These are phyloP conservation scores for Suillus subalutaceus DNA, from an alignment of 768 basidiomycete species.

Conservation along the genomic window DNA sequence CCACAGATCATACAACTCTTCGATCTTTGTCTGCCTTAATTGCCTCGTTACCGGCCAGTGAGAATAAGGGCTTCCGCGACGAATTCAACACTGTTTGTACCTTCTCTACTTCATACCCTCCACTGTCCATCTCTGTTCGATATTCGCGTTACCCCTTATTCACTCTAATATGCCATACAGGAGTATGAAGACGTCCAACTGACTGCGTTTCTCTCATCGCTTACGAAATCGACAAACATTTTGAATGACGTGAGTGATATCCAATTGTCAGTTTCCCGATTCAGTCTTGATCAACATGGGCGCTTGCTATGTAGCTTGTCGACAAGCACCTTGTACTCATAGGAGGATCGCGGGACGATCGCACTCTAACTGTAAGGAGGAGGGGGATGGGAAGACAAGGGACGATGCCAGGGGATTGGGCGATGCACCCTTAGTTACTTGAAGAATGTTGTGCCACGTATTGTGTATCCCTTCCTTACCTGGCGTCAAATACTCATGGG, in stretches of 20 bases:
- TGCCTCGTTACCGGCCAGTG: constrained; percentile 85
- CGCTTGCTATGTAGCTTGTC: constrained; percentile 52
- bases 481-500: background rate
- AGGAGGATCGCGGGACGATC: constrained; percentile 57
- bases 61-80: constrained; percentile 78
- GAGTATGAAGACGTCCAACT: constrained; percentile 97
- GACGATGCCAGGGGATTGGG: constrained; percentile 56
- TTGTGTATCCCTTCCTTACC: background rate
- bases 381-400: constrained; percentile 49
- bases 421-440: constrained; percentile 43
- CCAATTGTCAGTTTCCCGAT: constrained; percentile 8
- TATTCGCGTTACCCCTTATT: constrained; percentile 5
- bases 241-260: constrained; percentile 80
- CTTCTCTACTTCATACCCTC: background rate
- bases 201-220: constrained; percentile 81
- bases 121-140: too few species aligned
- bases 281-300: constrained; percentile 17
- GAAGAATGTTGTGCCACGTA: background rate
- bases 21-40: constrained; percentile 86
- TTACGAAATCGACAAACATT: constrained; percentile 87
- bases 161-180: constrained; percentile 40
- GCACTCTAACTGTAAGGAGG: constrained; percentile 48
- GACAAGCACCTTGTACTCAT: constrained; percentile 74
- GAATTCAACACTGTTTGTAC: constrained; percentile 83
- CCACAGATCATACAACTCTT: constrained; percentile 77